Percentiles rank a stretch among this genome's conserved stretches.
phyloP scores from a whole-genome alignment of 1,284 basidiomycete genomes.

The Trichosporon ovoides region DNA sequence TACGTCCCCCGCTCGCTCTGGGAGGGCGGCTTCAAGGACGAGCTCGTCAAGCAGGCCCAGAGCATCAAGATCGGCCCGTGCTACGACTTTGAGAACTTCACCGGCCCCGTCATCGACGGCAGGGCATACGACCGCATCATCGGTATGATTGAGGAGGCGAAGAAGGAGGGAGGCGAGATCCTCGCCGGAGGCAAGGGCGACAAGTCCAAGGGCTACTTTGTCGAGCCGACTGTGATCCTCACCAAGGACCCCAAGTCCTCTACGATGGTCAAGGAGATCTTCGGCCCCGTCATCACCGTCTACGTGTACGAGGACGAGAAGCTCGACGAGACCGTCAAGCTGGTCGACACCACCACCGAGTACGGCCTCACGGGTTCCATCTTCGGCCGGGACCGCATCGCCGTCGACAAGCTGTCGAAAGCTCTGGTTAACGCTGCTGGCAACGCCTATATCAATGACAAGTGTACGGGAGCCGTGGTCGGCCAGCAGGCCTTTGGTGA shows the following conservation, averaged over 20 bases:
- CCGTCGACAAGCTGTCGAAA: constrained; percentile 68
- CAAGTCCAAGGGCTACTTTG: constrained; percentile 86
- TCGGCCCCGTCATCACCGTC: constrained; percentile 91
- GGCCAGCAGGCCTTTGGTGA: constrained; percentile 95
- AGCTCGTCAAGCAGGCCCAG: constrained; percentile 66
- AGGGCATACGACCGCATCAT: constrained; percentile 83
- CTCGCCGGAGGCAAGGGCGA: constrained; percentile 77
- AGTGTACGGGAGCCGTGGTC: constrained; percentile 81
- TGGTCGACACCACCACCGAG: constrained; percentile 79
- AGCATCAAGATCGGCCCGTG: constrained; percentile 81
- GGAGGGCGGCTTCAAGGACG: constrained; percentile 80
- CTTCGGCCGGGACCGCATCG: constrained; percentile 76
- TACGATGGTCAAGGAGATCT: constrained; percentile 93
- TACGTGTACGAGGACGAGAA: constrained; percentile 85
- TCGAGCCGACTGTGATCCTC: constrained; percentile 91
- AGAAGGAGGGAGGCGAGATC: constrained; percentile 80
- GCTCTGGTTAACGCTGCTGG: constrained; percentile 67
- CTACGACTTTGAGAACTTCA: constrained; percentile 76
- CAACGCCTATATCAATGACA: constrained; percentile 91
- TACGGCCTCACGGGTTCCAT: constrained; percentile 90
- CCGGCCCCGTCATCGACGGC: constrained; percentile 89
- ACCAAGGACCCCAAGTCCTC: constrained; percentile 86
- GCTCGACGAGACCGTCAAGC: constrained; percentile 70
- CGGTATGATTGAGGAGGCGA: constrained; percentile 80
- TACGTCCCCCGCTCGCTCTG: constrained; percentile 87